phyloP scores from a whole-genome alignment of 768 basidiomycete genomes.

The Hygrophorus russula region DNA sequence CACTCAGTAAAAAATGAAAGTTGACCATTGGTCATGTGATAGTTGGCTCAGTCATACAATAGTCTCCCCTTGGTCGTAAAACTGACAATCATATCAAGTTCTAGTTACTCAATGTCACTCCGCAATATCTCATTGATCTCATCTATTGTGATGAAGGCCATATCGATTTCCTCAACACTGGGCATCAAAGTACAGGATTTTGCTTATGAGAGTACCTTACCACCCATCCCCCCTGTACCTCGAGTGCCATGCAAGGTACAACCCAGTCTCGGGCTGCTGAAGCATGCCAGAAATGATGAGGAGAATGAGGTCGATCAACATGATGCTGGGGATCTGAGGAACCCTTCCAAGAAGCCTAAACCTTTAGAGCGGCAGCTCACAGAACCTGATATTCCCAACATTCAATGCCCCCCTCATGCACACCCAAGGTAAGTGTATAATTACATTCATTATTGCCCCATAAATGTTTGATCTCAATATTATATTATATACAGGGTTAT shows the following conservation, averaged over 20 bases:
- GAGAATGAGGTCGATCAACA: constrained; percentile 11
- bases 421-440: no score
- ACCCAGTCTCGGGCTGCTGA: constrained; percentile 25
- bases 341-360: constrained; percentile 12
- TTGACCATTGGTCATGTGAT: no score
- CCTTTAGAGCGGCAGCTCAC: constrained; percentile 22
- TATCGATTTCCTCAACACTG: constrained; percentile 15
- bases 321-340: neutral
- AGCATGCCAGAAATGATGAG: constrained; percentile 22
- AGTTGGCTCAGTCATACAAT: no score
- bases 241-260: constrained; percentile 38
- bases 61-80: no score
- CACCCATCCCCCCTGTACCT: constrained; percentile 45
- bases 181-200: constrained; percentile 48
- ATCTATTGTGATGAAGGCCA: no score
- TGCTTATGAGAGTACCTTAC: constrained; percentile 57
- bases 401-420: constrained; percentile 11
- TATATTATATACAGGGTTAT: no score
- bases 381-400: constrained; percentile 17
- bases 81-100: no score
- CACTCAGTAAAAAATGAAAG: no score
- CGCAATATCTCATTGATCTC: no score
- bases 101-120: no score
- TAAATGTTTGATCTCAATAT: no score
- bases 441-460: no score